These are phyloP conservation scores for Alternaria gaisen DNA, from an alignment of 2,329 filamentous ascomycete species.

Conservation along the genomic window DNA sequence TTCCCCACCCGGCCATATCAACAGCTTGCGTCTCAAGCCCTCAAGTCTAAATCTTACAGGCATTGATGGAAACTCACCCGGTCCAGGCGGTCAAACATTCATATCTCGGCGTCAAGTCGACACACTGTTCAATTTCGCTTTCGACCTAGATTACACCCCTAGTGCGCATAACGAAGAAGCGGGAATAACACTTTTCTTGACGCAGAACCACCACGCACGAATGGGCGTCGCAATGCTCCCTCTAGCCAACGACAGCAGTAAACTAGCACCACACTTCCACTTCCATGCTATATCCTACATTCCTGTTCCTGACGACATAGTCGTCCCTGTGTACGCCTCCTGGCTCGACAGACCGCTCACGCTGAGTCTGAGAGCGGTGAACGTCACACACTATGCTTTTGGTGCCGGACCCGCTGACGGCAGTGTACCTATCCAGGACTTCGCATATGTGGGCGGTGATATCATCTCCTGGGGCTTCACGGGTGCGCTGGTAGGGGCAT, in stretches of 20 bases:
- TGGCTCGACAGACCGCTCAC: constrained; percentile 52
- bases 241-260: constrained; percentile 17
- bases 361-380: constrained; percentile 55
- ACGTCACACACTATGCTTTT: constrained; percentile 57
- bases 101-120: constrained; percentile 63
- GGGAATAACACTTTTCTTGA: constrained; percentile 63
- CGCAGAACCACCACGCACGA: constrained; percentile 60
- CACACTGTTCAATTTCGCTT: constrained; percentile 62
- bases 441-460: constrained; percentile 36
- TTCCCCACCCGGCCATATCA: constrained; percentile 55
- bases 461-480: constrained; percentile 45
- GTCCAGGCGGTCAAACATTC: constrained; percentile 59
- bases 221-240: constrained; percentile 49
- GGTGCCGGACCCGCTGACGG: constrained; percentile 31
- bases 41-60: constrained; percentile 64
- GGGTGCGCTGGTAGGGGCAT: constrained; percentile 62
- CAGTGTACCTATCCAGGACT: constrained; percentile 12
- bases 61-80: constrained; percentile 58
- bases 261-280: constrained; percentile 52
- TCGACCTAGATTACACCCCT: constrained; percentile 58
- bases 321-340: constrained; percentile 51
- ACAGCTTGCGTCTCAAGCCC: constrained; percentile 59
- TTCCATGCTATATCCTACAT: constrained; percentile 57
- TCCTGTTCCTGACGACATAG: constrained; percentile 50
- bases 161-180: constrained; percentile 57